Evolutionary conservation across 108 stramenopile species (phyloP).

Genomic region (Cyclotella choctawhatcheeana): DNA sequence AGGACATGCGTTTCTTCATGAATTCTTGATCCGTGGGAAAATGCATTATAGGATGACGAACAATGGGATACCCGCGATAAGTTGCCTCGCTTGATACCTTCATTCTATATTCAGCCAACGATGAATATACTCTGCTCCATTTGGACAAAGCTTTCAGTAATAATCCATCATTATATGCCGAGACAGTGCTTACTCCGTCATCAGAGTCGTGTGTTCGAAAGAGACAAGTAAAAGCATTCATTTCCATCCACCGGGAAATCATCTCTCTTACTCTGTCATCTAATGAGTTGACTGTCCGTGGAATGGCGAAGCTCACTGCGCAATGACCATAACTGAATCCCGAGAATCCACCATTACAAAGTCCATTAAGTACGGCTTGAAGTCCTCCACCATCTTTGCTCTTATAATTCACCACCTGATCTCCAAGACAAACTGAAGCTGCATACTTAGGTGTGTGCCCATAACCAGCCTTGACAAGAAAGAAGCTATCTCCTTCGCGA

Average conservation of each 20-base stretch:
- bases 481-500: constrained; percentile 50
- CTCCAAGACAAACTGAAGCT: constrained; percentile 41
- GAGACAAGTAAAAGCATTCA: constrained; percentile 54
- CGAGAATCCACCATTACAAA: constrained; percentile 53
- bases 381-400: constrained; percentile 35
- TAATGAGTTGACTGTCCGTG: constrained; percentile 21
- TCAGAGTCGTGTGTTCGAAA: constrained; percentile 59
- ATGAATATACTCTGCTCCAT: constrained; percentile 44
- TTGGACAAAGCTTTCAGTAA: constrained; percentile 43
- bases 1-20: background rate
- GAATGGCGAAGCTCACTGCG: constrained; percentile 49
- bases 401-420: constrained; percentile 43
- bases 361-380: constrained; percentile 38
- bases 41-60: constrained; percentile 56
- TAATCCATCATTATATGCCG: constrained; percentile 38
- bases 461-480: constrained; percentile 49
- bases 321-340: constrained; percentile 55
- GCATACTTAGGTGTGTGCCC: constrained; percentile 42
- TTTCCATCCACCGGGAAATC: constrained; percentile 60
- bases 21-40: constrained; percentile 50
- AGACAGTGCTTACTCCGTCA: constrained; percentile 10
- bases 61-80: constrained; percentile 54
- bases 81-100: constrained; percentile 49
- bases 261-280: constrained; percentile 43
- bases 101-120: constrained; percentile 53